A percentile compares a stretch with the other conserved stretches of the same genome.
These are phyloP conservation scores for Vigna mungo DNA, from an alignment of 306 rosid genomes.

Conservation along the genomic window DNA sequence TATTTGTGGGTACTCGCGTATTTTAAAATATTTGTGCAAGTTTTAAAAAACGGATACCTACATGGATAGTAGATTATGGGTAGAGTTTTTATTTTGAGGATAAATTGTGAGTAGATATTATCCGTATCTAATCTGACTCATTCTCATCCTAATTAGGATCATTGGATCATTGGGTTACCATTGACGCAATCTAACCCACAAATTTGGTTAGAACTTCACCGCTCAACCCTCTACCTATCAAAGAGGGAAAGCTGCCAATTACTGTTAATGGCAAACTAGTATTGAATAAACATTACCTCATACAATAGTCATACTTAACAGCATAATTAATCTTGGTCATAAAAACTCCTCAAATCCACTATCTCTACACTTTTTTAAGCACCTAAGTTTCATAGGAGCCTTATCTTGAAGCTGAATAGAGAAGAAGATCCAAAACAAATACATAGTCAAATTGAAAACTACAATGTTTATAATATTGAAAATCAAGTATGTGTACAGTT, in stretches of 20 bases:
- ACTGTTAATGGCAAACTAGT: conserved; percentile 22
- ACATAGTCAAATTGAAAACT: conserved; percentile 20
- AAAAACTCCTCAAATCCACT: conserved; percentile 87
- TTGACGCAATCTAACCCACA: no score
- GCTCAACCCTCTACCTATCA: not conserved
- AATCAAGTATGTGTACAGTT: conserved; percentile 32
- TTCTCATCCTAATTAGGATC: no score
- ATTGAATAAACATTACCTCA: conserved; percentile 62
- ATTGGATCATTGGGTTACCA: no score
- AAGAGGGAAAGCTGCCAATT: conserved; percentile 24
- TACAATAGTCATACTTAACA: conserved; percentile 77
- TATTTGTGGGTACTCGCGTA: no score
- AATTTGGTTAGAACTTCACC: no score
- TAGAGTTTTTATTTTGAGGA: no score
- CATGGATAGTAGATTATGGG: no score
- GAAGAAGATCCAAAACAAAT: conserved; percentile 18
- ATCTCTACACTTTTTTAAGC: conserved; percentile 75
- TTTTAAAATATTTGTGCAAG: no score
- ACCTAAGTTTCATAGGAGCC: conserved; percentile 71
- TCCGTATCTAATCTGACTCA: no score
- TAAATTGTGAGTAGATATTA: no score
- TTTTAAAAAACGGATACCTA: no score
- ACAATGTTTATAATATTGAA: not conserved
- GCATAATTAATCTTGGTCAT: conserved; percentile 84
- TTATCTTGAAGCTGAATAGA: conserved; percentile 76